A percentile compares a stretch with the other conserved stretches of the same genome.
These are phyloP conservation scores for Babesia sp. DNA, from an alignment of 169 alveolate species.

Conservation along the genomic window DNA sequence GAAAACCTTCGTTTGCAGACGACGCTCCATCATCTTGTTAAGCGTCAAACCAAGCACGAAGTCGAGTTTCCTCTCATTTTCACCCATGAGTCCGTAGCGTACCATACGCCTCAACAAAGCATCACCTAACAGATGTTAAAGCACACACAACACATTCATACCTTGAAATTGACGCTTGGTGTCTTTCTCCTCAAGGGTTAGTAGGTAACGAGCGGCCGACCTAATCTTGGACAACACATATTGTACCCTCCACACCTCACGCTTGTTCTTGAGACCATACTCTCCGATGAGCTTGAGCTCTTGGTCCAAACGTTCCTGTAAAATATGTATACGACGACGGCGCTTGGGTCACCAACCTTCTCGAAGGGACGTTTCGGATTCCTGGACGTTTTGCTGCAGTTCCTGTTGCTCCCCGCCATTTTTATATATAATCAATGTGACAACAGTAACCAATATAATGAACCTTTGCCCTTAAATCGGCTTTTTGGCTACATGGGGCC, in stretches of 20 bases:
- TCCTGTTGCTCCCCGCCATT: conserved; percentile 85
- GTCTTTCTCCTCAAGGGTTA: conserved; percentile 96
- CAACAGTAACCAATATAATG: conserved; percentile 13
- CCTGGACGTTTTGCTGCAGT: conserved; percentile 86
- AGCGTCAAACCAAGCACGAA: conserved; percentile 97
- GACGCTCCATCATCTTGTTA: conserved; percentile 97
- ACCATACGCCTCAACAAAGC: conserved; percentile 99
- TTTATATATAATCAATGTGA: conserved; percentile 7
- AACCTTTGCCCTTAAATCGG: neutral
- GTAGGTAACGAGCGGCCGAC: conserved; percentile 98
- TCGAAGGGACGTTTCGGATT: conserved; percentile 95
- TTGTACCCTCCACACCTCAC: conserved; percentile 99
- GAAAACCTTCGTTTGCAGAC: conserved; percentile 98
- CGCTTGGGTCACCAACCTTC: conserved; percentile 76
- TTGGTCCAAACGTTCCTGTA: conserved; percentile 90
- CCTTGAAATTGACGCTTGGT: conserved; percentile 95
- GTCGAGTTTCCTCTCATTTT: conserved; percentile 96
- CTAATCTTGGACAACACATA: conserved; percentile 97
- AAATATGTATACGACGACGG: neutral
- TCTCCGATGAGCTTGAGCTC: conserved; percentile 97
- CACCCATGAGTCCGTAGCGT: conserved; percentile 95
- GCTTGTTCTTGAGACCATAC: conserved; percentile 98
- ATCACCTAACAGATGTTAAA: conserved; percentile 78
- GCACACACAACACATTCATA: conserved; percentile 54
- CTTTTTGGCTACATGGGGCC: conserved; percentile 28